Evolutionary conservation across 2,329 filamentous ascomycete species (phyloP).

Genomic region (Blastomyces percursus): DNA sequence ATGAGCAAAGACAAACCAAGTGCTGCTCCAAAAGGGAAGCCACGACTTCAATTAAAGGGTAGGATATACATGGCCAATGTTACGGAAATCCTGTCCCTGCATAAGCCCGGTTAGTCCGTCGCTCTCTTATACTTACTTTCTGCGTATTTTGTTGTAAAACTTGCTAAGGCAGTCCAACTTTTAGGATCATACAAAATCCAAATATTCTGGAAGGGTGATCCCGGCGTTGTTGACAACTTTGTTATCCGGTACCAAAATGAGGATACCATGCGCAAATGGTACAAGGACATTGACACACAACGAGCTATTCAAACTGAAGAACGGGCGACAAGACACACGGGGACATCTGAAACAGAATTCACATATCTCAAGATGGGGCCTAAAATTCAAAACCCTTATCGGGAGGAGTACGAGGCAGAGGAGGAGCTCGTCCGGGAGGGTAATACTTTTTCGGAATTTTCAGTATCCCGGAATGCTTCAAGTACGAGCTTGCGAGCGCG

Average conservation of each 20-base stretch:
- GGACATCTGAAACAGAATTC: slow-evolving; percentile 59
- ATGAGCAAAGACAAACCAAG: slow-evolving; percentile 58
- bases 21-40: slow-evolving; percentile 62
- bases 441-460: slow-evolving; percentile 38
- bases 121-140: background rate
- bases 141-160: background rate
- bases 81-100: slow-evolving; percentile 78
- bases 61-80: slow-evolving; percentile 99
- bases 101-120: slow-evolving; percentile 65
- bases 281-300: slow-evolving; percentile 64
- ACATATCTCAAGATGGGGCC: slow-evolving; percentile 63
- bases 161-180: slow-evolving; percentile 3
- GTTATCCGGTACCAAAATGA: slow-evolving; percentile 88
- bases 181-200: slow-evolving; percentile 86
- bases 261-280: slow-evolving; percentile 89
- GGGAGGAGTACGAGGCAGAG: slow-evolving; percentile 47
- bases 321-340: slow-evolving; percentile 41
- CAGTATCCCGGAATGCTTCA: slow-evolving; percentile 57
- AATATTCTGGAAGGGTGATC: slow-evolving; percentile 90
- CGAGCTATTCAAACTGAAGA: slow-evolving; percentile 48
- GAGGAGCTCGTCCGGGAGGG: slow-evolving; percentile 36
- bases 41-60: slow-evolving; percentile 77
- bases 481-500: slow-evolving; percentile 64
- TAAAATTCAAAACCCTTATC: slow-evolving; percentile 72
- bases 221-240: slow-evolving; percentile 91